A percentile compares a stretch with the other conserved stretches of the same genome.
Conservation (phyloP, 2,329 filamentous ascomycete genomes). For the Macroventuria anomochaeta region DNA sequence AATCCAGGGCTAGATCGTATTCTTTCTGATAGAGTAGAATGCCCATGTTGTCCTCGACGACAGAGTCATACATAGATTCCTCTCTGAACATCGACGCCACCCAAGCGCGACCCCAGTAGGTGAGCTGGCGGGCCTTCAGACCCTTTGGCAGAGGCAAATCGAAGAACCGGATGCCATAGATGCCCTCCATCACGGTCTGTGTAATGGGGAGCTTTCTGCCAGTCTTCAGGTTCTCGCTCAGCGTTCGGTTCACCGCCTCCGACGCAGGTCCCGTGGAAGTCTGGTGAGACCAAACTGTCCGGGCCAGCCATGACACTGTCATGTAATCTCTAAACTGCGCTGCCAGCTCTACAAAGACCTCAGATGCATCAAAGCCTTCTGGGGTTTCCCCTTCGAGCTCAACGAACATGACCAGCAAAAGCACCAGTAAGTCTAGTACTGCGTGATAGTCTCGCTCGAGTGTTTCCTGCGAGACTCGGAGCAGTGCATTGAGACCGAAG, state of each 20-base stretch:
- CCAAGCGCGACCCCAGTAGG: conserved; percentile 57
- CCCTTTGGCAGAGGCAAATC: conserved; percentile 37
- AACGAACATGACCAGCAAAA: conserved; percentile 76
- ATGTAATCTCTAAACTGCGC: conserved; percentile 45
- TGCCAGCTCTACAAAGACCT: conserved; percentile 72
- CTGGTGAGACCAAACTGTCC: conserved; percentile 43
- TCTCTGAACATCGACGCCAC: conserved; percentile 49
- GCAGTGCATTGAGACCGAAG: conserved; percentile 76
- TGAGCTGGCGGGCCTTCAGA: conserved; percentile 45
- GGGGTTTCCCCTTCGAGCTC: conserved; percentile 75
- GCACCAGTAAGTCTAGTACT: conserved; percentile 80
- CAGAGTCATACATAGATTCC: conserved; percentile 39
- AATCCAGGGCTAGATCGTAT: conserved; percentile 63
- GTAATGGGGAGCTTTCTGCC: conserved; percentile 41
- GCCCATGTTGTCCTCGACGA: conserved; percentile 53
- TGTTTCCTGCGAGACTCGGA: conserved; percentile 80
- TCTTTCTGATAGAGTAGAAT: conserved; percentile 54
- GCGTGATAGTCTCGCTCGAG: conserved; percentile 75
- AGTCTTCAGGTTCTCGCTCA: conserved; percentile 35
- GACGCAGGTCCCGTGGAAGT: conserved; percentile 38
- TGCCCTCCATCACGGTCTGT: conserved; percentile 47
- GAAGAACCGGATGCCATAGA: conserved; percentile 42
- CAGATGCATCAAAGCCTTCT: conserved; percentile 65
- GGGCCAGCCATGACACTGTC: conserved; percentile 45
- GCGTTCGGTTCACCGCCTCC: conserved; percentile 29